phyloP scores from a whole-genome alignment of 345 rosid species.

The Linum usitatissimum region DNA sequence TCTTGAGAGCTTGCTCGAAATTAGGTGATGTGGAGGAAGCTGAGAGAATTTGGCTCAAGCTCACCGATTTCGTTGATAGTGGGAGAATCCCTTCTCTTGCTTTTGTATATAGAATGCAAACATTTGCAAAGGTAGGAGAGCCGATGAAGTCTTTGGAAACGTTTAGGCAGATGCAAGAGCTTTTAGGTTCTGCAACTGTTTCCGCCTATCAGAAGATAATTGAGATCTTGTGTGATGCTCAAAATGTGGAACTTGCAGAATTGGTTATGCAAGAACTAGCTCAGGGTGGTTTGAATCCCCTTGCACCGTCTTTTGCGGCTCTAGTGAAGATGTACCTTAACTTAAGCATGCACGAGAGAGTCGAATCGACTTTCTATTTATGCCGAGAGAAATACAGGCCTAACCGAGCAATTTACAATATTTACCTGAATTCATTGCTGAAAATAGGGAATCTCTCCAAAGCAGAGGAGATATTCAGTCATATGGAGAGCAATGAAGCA shows the following conservation, averaged over 20 bases:
- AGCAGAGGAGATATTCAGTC: slow-evolving; percentile 53
- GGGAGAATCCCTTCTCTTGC: slow-evolving; percentile 61
- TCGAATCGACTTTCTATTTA: slow-evolving; percentile 39
- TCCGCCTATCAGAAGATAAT: slow-evolving; percentile 69
- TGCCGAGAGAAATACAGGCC: slow-evolving; percentile 56
- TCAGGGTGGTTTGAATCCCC: slow-evolving; percentile 54
- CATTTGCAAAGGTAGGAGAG: slow-evolving; percentile 45
- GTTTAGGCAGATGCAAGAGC: slow-evolving; percentile 60
- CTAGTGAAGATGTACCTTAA: slow-evolving; percentile 45
- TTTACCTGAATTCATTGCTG: slow-evolving; percentile 65
- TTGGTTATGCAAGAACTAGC: slow-evolving; percentile 52
- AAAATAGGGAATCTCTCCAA: slow-evolving; percentile 39
- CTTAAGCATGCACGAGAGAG: slow-evolving; percentile 44
- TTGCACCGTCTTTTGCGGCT: slow-evolving; percentile 47
- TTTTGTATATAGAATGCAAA: slow-evolving; percentile 73
- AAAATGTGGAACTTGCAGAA: slow-evolving; percentile 44
- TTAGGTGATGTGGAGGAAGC: slow-evolving; percentile 54
- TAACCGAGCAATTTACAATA: slow-evolving; percentile 44
- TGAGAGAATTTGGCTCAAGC: slow-evolving; percentile 56
- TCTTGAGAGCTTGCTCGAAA: slow-evolving; percentile 66
- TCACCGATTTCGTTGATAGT: slow-evolving; percentile 21
- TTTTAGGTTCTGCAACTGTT: slow-evolving; percentile 37
- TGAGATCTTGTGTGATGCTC: slow-evolving; percentile 46
- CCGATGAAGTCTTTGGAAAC: slow-evolving; percentile 40
- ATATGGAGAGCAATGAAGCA: slow-evolving; percentile 31